Conservation (phyloP, 768 basidiomycete species). For the Tricholoma sp. region DNA sequence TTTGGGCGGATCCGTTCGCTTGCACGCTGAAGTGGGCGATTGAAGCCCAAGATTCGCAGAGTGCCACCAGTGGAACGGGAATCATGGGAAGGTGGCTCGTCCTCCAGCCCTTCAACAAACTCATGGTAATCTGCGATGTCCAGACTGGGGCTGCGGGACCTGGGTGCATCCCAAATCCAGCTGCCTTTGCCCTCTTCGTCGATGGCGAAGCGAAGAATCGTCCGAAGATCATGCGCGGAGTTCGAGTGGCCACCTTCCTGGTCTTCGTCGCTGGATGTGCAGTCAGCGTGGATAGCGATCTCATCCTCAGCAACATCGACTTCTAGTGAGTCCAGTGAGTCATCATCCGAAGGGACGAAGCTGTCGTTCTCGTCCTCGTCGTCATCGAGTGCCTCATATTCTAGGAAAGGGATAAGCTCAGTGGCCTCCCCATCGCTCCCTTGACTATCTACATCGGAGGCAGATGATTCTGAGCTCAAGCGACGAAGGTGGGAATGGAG, state of each 20-base stretch:
- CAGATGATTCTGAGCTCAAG: neutral
- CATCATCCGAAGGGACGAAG: neutral
- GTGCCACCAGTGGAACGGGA: neutral
- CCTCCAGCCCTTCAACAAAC: neutral
- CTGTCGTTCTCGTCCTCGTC: neutral
- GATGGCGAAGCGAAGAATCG: neutral
- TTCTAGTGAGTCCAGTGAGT: neutral
- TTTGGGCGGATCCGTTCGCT: conserved; percentile 2
- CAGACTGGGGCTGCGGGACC: neutral
- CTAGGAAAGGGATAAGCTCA: neutral
- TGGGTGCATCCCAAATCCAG: neutral
- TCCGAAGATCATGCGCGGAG: neutral
- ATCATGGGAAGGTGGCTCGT: neutral
- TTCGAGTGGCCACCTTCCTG: neutral
- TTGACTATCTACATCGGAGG: neutral
- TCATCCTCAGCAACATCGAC: neutral
- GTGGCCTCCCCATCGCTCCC: neutral
- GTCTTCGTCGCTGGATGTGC: neutral
- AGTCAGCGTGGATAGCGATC: neutral
- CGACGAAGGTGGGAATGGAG: neutral
- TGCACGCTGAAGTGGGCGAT: neutral
- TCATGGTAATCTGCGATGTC: neutral
- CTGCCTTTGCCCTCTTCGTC: neutral
- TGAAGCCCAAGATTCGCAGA: neutral
- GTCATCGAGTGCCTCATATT: neutral